Percentiles rank a stretch among this genome's conserved stretches.
These are phyloP conservation scores for Schwanniomyces polymorphus DNA, from an alignment of 805 yeast species.

Conservation along the genomic window DNA sequence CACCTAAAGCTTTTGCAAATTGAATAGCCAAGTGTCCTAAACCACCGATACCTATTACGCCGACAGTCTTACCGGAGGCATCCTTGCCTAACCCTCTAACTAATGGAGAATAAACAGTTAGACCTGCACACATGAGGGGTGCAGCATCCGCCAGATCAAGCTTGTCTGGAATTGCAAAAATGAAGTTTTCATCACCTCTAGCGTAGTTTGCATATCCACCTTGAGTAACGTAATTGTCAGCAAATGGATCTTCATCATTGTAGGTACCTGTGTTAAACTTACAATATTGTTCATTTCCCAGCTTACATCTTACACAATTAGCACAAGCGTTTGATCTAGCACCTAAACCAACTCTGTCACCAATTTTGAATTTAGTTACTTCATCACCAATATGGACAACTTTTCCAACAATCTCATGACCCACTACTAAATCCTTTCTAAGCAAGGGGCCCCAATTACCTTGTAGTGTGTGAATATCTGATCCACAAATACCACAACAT, in stretches of 20 bases:
- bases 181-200: slow-evolving; percentile 43
- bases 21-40: slow-evolving; percentile 63
- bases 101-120: slow-evolving; percentile 54
- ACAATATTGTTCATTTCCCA: slow-evolving; percentile 49
- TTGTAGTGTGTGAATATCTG: slow-evolving; percentile 52
- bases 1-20: slow-evolving; percentile 62
- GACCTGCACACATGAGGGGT: slow-evolving; percentile 57
- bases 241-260: slow-evolving; percentile 34
- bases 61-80: slow-evolving; percentile 40
- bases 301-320: slow-evolving; percentile 53
- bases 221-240: slow-evolving; percentile 29
- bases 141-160: slow-evolving; percentile 45
- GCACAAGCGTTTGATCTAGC: slow-evolving; percentile 65
- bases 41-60: slow-evolving; percentile 66
- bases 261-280: slow-evolving; percentile 50
- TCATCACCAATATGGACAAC: slow-evolving; percentile 60
- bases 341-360: slow-evolving; percentile 81
- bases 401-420: slow-evolving; percentile 66
- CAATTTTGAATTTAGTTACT: slow-evolving; percentile 53
- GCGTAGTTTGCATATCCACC: slow-evolving; percentile 56
- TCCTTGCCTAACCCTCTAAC: slow-evolving; percentile 36
- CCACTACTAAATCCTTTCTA: slow-evolving; percentile 44
- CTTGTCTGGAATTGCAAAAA: slow-evolving; percentile 48
- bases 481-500: slow-evolving; percentile 66
- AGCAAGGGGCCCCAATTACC: slow-evolving; percentile 50